These are phyloP conservation scores for Ophiocordyceps camponoti-leonardi DNA, from an alignment of 2,329 filamentous ascomycete genomes.

Conservation along the genomic window DNA sequence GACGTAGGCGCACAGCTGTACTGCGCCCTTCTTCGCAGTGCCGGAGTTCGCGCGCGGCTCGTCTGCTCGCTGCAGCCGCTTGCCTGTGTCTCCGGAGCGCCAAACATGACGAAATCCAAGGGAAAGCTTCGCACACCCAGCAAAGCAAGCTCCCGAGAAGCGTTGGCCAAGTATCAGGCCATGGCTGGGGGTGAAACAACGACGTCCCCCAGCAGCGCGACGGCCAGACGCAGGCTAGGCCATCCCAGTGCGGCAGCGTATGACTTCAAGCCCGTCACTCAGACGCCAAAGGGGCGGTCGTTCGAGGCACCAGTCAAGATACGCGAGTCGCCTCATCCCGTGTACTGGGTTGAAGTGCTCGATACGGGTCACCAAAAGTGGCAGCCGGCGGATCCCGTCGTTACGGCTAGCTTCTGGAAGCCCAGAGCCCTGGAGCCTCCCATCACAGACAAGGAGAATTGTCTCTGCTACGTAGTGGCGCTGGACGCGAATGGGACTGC, in stretches of 20 bases:
- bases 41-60: slow-evolving; percentile 64
- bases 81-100: slow-evolving; percentile 42
- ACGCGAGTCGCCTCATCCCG: slow-evolving; percentile 57
- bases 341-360: slow-evolving; percentile 92
- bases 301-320: slow-evolving; percentile 25
- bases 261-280: slow-evolving; percentile 26
- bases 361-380: slow-evolving; percentile 79
- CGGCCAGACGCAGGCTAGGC: slow-evolving; percentile 30
- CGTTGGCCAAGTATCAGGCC: slow-evolving; percentile 11
- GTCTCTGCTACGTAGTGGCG: slow-evolving; percentile 66
- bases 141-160: slow-evolving; percentile 12
- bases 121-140: slow-evolving; percentile 12
- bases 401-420: slow-evolving; percentile 61
- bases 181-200: slow-evolving; percentile 20
- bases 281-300: slow-evolving; percentile 13
- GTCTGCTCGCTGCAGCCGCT: slow-evolving; percentile 84
- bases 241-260: slow-evolving; percentile 38
- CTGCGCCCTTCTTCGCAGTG: slow-evolving; percentile 69
- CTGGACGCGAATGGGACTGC: slow-evolving; percentile 68
- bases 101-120: slow-evolving; percentile 26
- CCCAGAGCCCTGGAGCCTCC: slow-evolving; percentile 69
- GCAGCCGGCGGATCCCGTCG: slow-evolving; percentile 73
- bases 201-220: slow-evolving; percentile 13
- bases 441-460: slow-evolving; percentile 57
- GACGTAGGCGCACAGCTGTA: slow-evolving; percentile 85